phyloP scores from a whole-genome alignment of 768 basidiomycete genomes.

The Leucosporidium yakuticum region DNA sequence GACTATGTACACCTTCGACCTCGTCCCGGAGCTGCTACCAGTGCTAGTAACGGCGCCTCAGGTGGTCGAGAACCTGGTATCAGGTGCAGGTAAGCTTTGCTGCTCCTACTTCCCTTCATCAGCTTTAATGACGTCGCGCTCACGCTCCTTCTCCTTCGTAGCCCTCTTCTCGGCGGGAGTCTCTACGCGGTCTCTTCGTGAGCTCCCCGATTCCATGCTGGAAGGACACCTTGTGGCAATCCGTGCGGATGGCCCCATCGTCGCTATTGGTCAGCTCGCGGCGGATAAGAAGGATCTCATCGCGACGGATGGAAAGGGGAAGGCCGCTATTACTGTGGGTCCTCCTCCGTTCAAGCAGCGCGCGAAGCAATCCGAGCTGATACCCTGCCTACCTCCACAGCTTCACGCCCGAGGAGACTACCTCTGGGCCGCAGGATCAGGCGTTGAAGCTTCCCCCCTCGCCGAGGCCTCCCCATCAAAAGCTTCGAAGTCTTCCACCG shows the following conservation, averaged over 20 bases:
- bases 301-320: slow-evolving; percentile 12
- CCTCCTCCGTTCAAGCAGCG: too few relatives aligned
- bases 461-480: too few relatives aligned
- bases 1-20: slow-evolving; percentile 21
- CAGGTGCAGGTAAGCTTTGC: slow-evolving; percentile 4
- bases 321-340: slow-evolving; percentile 25
- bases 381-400: not conserved
- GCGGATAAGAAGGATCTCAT: not conserved
- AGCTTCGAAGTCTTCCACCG: too few relatives aligned
- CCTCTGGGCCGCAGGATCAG: slow-evolving; percentile 19
- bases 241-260: slow-evolving; percentile 7
- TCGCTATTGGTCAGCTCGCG: slow-evolving; percentile 18
- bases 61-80: slow-evolving; percentile 21
- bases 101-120: not conserved
- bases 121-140: not conserved
- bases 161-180: slow-evolving; percentile 28
- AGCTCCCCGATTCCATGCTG: not conserved
- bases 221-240: slow-evolving; percentile 21
- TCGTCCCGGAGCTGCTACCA: slow-evolving; percentile 6
- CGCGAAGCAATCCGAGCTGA: not conserved
- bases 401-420: slow-evolving; percentile 31
- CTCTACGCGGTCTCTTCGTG: not conserved
- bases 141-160: not conserved
- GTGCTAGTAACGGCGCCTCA: slow-evolving; percentile 15
- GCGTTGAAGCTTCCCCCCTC: too few relatives aligned